Base-by-base conservation (phyloP, 2,329 filamentous ascomycete species). In the Pseudogymnoascus sp. region DNA sequence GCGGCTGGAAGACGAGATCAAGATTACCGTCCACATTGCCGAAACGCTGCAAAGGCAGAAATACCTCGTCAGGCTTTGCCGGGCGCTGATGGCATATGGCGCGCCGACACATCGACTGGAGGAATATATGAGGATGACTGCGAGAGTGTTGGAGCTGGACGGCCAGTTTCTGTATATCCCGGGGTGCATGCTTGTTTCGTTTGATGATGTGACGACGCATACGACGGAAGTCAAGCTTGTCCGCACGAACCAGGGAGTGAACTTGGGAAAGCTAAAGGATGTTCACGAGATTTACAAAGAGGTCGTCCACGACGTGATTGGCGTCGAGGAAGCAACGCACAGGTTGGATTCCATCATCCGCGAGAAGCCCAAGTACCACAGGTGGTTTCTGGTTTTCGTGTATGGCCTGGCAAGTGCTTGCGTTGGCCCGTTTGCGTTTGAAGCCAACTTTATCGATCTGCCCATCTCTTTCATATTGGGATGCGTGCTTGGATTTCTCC, bases 101-200 rank as follows among this genome's bases (percentile, higher is more conserved):
- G 92, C 92, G 0, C 92, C 92, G 0, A 96, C 92, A 0, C 92
- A 97, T 76, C 86, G 92, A 9, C 78, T 97, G 17, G 92, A 97
- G 73, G 89, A 96, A 71, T 96, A 96, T 73, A 87, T 97, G 84
- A 86, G 83, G 65, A 95, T 93, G 89, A 92, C 89, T 7, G 87
- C 92, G 1, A 83, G 89, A n/a, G 89, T 94, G 1, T 81, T 97
- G 37, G 89, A 92, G 73, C 92, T 96, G 13, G 89, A 96, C 66
- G 88, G 88, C 5, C 91, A 96, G 69, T 96, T 94, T 68, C 77
- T 96, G 21, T 97, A 96, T 71, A 84, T 96, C 31, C 92, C 92
- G 0, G 90, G 90, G 0, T 95, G 90, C 70, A 97, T 97, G 92
- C 89, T 97, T 62, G 88, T 96, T 70, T 93, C 90, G 4, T 96